Evolutionary conservation across 2,329 filamentous ascomycete species (phyloP).

Genomic region (Neofusicoccum kwambonambiense): DNA sequence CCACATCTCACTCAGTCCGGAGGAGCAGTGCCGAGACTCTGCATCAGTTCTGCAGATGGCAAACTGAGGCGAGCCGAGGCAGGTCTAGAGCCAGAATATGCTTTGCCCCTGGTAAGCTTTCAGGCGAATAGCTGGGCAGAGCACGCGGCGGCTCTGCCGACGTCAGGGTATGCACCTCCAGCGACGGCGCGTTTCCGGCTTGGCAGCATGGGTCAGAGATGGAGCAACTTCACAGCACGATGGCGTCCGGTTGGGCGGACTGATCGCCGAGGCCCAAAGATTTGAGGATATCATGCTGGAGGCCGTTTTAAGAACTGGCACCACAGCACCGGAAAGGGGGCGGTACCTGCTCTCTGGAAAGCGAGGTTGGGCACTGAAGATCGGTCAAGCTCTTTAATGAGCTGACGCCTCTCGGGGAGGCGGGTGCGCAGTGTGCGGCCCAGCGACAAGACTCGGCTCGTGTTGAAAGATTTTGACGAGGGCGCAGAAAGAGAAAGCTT

Average conservation of each 20-base stretch:
- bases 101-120: neutral
- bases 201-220: neutral
- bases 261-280: neutral
- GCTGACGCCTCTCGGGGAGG: neutral
- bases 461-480: neutral
- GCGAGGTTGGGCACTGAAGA: conserved; percentile 14
- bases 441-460: neutral
- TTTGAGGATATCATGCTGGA: neutral
- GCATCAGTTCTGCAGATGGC: neutral
- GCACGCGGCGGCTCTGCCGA: neutral
- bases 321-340: conserved; percentile 11
- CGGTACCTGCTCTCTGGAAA: neutral
- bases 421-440: neutral
- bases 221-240: neutral
- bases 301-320: neutral
- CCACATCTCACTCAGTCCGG: neutral
- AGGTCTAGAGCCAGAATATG: neutral
- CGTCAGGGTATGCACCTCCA: neutral
- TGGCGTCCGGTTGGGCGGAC: neutral
- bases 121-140: neutral
- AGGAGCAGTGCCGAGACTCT: neutral
- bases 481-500: neutral
- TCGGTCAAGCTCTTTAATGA: conserved; percentile 8
- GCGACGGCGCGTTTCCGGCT: neutral
- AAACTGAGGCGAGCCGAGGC: neutral